A percentile compares a stretch with the other conserved stretches of the same genome.
Conservation (phyloP, 805 yeast species). For the Kluyveromyces nonfermentans region DNA sequence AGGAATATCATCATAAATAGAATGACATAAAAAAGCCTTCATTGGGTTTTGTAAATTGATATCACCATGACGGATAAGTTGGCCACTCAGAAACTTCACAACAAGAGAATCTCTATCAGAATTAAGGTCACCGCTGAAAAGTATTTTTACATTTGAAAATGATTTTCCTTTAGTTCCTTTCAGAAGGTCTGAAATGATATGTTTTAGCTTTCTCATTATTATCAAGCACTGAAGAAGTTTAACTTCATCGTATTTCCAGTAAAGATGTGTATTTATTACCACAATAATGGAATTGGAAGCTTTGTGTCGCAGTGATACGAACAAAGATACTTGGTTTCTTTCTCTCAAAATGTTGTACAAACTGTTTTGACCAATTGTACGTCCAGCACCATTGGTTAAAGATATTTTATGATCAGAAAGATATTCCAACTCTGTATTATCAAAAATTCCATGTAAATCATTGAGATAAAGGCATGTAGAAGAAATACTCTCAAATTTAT, state of each 20-base stretch:
- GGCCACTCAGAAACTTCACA: conserved; percentile 34
- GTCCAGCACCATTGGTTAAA: conserved; percentile 27
- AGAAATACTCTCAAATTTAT: conserved; percentile 36
- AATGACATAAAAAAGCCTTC: conserved; percentile 27
- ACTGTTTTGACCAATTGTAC: conserved; percentile 17
- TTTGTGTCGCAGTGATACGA: conserved; percentile 40
- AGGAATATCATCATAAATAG: conserved; percentile 24
- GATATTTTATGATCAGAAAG: conserved; percentile 14
- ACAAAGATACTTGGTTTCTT: conserved; percentile 49
- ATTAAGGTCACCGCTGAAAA: conserved; percentile 51
- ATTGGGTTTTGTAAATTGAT: conserved; percentile 25
- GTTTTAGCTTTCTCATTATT: conserved; percentile 29
- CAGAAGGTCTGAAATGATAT: conserved; percentile 18
- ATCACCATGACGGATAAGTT: conserved; percentile 21
- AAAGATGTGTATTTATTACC: conserved; percentile 51
- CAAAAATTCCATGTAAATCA: conserved; percentile 24
- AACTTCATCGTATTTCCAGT: conserved; percentile 51
- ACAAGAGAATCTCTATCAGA: conserved; percentile 43
- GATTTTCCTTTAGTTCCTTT: conserved; percentile 16
- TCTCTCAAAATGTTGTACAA: conserved; percentile 30
- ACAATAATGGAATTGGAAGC: conserved; percentile 33
- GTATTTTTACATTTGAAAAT: conserved; percentile 27
- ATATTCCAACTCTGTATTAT: conserved; percentile 20
- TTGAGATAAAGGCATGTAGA: conserved; percentile 29
- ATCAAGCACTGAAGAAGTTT: conserved; percentile 45